Base-by-base conservation (phyloP, 371 early-diverging fungal species). In the Apophysomyces variabilis region DNA sequence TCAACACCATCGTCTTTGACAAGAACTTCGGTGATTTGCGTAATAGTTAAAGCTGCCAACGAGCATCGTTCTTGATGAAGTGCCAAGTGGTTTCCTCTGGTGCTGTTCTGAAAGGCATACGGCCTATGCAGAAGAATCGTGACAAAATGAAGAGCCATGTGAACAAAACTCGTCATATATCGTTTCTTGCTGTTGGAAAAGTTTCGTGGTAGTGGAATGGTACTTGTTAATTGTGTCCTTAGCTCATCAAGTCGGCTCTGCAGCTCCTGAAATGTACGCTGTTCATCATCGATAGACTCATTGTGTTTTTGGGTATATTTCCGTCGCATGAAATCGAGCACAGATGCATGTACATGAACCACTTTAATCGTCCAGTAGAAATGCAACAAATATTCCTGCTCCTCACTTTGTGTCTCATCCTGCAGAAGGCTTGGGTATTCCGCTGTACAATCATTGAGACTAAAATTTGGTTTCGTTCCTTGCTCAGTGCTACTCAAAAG, bases 331-430 rank as follows among this genome's bases (percentile, higher is more conserved):
- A 74, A 78, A 41, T 66, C 61, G 44, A 81, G 58, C 7, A 81
- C 70, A 64, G 60, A 56, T 6, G 70, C 76, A 38, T 76, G 78
- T 7, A 67, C 47, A 46, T 75, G 74, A 61, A 75, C 69, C 38
- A 74, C 65, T 66, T 73, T 76, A 37, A 70, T 67, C 57, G 75
- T 59, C 75, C 75, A 76, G 62, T 74, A 67, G 59, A 81, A 81
- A 65, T 75, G 39, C 8, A 68, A 47, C 18, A 56, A 8, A 36
- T 54, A 57, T 26, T 67, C 66, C 41, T 64, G 64, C 39, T 66
- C 62, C 21, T 66, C 67, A 7, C 61, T 57, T 32, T 61, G 46
- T 26, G n/a, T 57, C 44, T 73, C 73, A 16, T 69, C 73, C 8
- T 36, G 36, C 2, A 67, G 44, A 38, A 56, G 38, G 4, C 46